Percentiles rank a stretch among this genome's conserved stretches.
These are phyloP conservation scores for Vigna trinervia DNA, from an alignment of 306 rosid genomes.

Conservation along the genomic window DNA sequence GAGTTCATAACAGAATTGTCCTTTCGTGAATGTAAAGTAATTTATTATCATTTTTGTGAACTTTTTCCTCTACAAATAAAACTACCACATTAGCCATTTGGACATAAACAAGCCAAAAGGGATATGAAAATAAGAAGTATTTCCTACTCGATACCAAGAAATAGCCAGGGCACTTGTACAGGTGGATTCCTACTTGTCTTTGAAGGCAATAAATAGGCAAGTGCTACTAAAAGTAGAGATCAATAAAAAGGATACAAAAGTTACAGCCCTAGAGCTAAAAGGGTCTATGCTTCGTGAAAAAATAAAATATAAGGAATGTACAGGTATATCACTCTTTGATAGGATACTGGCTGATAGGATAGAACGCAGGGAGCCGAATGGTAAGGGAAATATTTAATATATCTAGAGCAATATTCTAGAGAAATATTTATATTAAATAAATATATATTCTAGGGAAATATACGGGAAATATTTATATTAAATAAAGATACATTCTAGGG, in stretches of 20 bases:
- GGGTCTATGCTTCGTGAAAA: neutral
- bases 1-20: neutral
- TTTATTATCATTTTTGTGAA: neutral
- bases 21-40: neutral
- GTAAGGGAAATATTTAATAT: too few species aligned
- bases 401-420: too few species aligned
- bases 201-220: neutral
- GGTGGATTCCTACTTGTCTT: neutral
- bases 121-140: neutral
- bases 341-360: too few species aligned
- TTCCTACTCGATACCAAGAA: neutral
- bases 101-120: neutral
- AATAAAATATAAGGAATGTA: neutral
- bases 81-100: neutral
- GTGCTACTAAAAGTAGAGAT: neutral
- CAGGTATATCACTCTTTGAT: neutral
- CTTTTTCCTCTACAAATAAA: neutral
- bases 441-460: too few species aligned
- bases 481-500: too few species aligned
- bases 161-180: neutral
- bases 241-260: neutral
- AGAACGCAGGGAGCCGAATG: too few species aligned
- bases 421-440: too few species aligned
- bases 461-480: too few species aligned
- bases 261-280: conserved; percentile 1